These are phyloP conservation scores for Exophiala viscosa DNA, from an alignment of 2,329 filamentous ascomycete genomes.

Conservation along the genomic window DNA sequence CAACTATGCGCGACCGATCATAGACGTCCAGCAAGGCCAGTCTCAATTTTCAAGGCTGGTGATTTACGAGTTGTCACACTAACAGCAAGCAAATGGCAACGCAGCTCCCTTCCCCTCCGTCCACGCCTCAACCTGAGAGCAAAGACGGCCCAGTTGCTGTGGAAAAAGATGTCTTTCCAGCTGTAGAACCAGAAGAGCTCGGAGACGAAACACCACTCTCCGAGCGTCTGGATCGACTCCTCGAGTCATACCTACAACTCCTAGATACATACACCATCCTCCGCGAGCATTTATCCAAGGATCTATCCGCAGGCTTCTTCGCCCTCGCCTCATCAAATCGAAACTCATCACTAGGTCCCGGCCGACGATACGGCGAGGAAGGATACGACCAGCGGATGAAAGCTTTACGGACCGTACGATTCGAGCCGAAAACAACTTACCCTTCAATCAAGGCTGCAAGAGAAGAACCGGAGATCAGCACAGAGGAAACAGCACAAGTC, in stretches of 20 bases:
- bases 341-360: conserved; percentile 36
- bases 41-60: conserved; percentile 5
- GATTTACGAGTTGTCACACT: conserved; percentile 3
- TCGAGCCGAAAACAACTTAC: not conserved
- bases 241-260: conserved; percentile 27
- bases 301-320: conserved; percentile 40
- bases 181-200: too few relatives aligned
- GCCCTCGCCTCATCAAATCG: conserved; percentile 49
- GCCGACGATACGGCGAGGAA: conserved; percentile 46
- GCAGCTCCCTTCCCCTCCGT: conserved; percentile 17
- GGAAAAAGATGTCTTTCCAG: not conserved
- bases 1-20: conserved; percentile 3
- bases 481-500: too few relatives aligned
- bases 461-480: too few relatives aligned
- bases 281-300: conserved; percentile 23
- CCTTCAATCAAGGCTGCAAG: not conserved
- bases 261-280: conserved; percentile 30
- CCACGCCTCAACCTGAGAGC: conserved; percentile 4
- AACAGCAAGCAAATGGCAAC: not conserved
- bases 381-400: conserved; percentile 52
- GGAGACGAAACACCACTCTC: conserved; percentile 5
- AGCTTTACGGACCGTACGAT: conserved; percentile 36
- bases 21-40: not conserved
- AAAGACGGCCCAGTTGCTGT: not conserved
- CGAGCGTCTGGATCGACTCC: conserved; percentile 22